Evolutionary conservation across 495 filamentous ascomycete genomes (phyloP).

Genomic region (Penicillium waksmanii): DNA sequence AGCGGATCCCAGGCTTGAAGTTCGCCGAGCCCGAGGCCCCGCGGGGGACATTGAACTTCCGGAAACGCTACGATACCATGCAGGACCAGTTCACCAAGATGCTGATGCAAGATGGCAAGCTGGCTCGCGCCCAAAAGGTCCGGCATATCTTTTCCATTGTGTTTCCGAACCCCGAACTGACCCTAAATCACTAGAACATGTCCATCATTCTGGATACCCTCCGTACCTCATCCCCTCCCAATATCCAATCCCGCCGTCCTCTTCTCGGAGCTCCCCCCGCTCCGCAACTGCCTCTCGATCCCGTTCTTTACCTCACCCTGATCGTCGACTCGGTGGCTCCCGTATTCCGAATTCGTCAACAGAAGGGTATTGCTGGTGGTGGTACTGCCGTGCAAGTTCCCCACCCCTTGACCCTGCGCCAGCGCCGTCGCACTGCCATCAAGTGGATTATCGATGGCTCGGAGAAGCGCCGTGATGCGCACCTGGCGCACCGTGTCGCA

Average conservation of each 20-base stretch:
- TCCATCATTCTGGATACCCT: conserved; percentile 81
- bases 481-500: conserved; percentile 78
- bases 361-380: conserved; percentile 82
- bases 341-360: conserved; percentile 72
- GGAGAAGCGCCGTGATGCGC: conserved; percentile 65
- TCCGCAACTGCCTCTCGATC: conserved; percentile 74
- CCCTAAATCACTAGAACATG: conserved; percentile 68
- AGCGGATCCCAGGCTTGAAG: conserved; percentile 62
- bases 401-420: conserved; percentile 69
- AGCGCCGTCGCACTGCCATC: conserved; percentile 77
- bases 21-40: conserved; percentile 73
- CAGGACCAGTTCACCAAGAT: conserved; percentile 86
- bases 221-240: conserved; percentile 79
- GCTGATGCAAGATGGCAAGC: conserved; percentile 87
- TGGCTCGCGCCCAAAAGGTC: conserved; percentile 81
- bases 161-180: conserved; percentile 1
- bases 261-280: conserved; percentile 75
- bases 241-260: conserved; percentile 64
- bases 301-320: conserved; percentile 76
- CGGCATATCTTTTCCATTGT: background rate
- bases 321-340: conserved; percentile 98
- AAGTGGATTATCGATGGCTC: conserved; percentile 86
- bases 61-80: conserved; percentile 79
- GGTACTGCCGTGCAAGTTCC: conserved; percentile 83
- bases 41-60: conserved; percentile 62